Conservation (phyloP, 768 basidiomycete species). For the Leccinum sublutescens region DNA sequence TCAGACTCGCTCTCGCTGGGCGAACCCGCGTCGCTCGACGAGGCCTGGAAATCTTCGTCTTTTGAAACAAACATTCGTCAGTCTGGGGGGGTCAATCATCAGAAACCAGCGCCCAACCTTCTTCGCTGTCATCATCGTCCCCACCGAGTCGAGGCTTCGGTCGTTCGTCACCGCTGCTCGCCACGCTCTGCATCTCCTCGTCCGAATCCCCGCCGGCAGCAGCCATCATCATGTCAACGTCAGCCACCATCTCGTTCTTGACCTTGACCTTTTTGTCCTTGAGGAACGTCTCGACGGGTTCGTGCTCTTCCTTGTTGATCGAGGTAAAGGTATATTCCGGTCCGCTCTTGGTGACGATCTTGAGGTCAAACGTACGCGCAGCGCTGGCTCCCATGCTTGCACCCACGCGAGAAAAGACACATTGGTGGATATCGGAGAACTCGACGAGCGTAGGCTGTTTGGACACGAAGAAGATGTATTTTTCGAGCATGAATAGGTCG, state of each 20-base stretch:
- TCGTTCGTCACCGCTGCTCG: conserved; percentile 63
- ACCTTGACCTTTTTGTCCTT: conserved; percentile 89
- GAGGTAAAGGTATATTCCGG: conserved; percentile 89
- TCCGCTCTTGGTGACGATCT: conserved; percentile 81
- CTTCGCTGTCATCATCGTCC: conserved; percentile 73
- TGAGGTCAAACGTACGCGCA: conserved; percentile 91
- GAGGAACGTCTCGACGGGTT: conserved; percentile 79
- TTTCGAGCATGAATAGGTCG: conserved; percentile 96
- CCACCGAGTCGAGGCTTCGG: conserved; percentile 49
- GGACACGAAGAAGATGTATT: conserved; percentile 96
- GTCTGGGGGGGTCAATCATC: background rate
- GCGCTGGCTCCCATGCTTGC: conserved; percentile 78
- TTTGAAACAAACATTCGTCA: conserved; percentile 28
- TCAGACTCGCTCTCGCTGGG: conserved; percentile 72
- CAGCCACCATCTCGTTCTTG: conserved; percentile 94
- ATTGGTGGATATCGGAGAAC: conserved; percentile 84
- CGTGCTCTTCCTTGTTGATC: conserved; percentile 95
- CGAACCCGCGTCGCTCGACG: conserved; percentile 84
- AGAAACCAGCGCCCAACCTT: conserved; percentile 47
- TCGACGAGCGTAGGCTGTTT: conserved; percentile 92
- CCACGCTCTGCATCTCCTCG: conserved; percentile 81
- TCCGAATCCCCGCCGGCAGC: conserved; percentile 67
- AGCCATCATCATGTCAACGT: conserved; percentile 72
- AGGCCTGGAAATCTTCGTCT: conserved; percentile 93
- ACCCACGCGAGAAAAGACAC: conserved; percentile 91